phyloP scores from a whole-genome alignment of 169 alveolate genomes.

The Eimeria praecox region DNA sequence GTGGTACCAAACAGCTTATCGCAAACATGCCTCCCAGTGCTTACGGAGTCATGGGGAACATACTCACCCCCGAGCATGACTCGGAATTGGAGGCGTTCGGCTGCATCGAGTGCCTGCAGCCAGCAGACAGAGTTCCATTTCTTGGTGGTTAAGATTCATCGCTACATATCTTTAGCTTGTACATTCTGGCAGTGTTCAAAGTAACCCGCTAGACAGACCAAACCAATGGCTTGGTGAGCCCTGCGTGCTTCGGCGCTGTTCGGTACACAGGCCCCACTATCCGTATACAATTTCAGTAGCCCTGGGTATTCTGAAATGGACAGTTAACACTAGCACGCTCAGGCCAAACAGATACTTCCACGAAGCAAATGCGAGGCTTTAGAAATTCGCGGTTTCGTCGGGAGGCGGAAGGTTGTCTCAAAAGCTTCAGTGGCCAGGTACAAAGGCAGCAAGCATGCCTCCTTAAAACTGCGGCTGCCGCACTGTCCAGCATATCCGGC shows the following conservation, averaged over 20 bases:
- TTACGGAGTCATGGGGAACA: conserved; percentile 62
- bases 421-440: not conserved
- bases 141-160: conserved; percentile 42
- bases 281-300: not conserved
- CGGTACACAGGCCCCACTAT: not conserved
- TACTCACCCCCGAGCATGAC: conserved; percentile 35
- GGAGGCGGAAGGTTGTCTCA: not conserved
- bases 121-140: conserved; percentile 57
- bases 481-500: not conserved
- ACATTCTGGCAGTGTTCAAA: not conserved
- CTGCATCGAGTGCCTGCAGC: conserved; percentile 76
- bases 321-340: not conserved
- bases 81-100: conserved; percentile 74
- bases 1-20: conserved; percentile 60
- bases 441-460: not conserved
- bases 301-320: not conserved
- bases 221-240: not conserved
- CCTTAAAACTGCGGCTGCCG: not conserved
- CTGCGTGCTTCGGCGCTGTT: not conserved
- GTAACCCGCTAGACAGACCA: not conserved
- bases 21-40: conserved; percentile 71
- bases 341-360: not conserved
- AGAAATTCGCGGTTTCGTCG: not conserved
- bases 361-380: not conserved
- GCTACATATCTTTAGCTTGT: not conserved